Evolutionary conservation across 805 yeast species (phyloP).

Genomic region (Kazachstania africana): DNA sequence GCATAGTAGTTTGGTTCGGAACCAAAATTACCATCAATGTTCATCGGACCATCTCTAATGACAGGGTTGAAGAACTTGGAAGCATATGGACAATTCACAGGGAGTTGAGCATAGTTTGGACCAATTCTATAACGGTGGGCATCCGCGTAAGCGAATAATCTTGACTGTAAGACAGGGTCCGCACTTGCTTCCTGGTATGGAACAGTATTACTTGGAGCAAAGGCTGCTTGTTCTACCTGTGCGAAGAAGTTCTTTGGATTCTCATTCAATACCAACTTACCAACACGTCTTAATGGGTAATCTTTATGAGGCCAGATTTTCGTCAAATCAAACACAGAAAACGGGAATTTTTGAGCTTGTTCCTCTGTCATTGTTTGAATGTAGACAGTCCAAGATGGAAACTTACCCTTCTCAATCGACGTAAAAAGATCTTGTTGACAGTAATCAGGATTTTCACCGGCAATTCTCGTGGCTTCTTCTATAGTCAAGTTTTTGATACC

Average conservation of each 20-base stretch:
- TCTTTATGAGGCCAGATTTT: slow-evolving; percentile 86
- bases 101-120: slow-evolving; percentile 68
- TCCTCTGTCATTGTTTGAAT: slow-evolving; percentile 79
- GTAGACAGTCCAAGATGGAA: slow-evolving; percentile 78
- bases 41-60: slow-evolving; percentile 75
- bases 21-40: slow-evolving; percentile 60
- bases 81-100: slow-evolving; percentile 77
- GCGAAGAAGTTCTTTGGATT: slow-evolving; percentile 83
- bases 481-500: slow-evolving; percentile 41
- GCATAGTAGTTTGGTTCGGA: slow-evolving; percentile 65
- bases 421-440: slow-evolving; percentile 72
- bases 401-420: slow-evolving; percentile 64
- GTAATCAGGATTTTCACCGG: slow-evolving; percentile 74
- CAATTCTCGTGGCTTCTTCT: slow-evolving; percentile 56
- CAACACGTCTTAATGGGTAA: slow-evolving; percentile 79
- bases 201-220: slow-evolving; percentile 75
- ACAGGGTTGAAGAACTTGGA: slow-evolving; percentile 51
- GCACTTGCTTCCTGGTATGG: slow-evolving; percentile 76
- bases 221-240: slow-evolving; percentile 77
- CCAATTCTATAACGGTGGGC: slow-evolving; percentile 75
- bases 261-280: slow-evolving; percentile 66
- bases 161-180: slow-evolving; percentile 74
- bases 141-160: slow-evolving; percentile 75
- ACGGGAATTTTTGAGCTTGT: slow-evolving; percentile 62
- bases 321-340: slow-evolving; percentile 81